Evolutionary conservation across 257 asterid species (phyloP), one percentile per base, ranked within the genome.

Genomic region (Perilla frutescens): DNA sequence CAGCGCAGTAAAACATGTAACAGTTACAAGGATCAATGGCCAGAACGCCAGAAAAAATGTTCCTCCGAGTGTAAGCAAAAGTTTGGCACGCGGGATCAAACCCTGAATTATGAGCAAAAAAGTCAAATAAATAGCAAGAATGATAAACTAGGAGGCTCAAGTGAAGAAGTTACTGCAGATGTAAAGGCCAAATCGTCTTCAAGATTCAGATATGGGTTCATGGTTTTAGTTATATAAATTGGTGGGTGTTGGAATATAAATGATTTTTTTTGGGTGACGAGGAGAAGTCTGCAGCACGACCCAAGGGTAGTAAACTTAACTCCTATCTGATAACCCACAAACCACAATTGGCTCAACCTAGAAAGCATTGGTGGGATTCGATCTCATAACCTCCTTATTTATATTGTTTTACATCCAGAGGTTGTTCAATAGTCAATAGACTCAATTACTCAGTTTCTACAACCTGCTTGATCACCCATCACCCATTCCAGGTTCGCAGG

Each of bases 11-110:
- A 82, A 83, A 45, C 82, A 78, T 67, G 89, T 90, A 79, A 87
- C 82, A 12, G 93, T 86, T 51, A 73, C 85, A 43, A 94, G 84
- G 71, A 94, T 91, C 91, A 94, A 77, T 0, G 96, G 98, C 97
- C 96, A 87, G 71, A 94, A 91, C 1, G 76, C 93, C 82, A 88
- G 83, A 80, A 94, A 91, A 80, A 91, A 91, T 15, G 98, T 88
- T 63, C 90, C 98, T 79, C 98, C 99, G 79, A 94, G 83, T n/a
- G 92, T 90, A 71, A 94, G 89, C 82, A 94, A 82, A 65, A 87
- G 76, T 80, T 84, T 91, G 60, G 86, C 99, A 62, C 99, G 91
- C 2, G 99, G 99, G 81, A 94, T 81, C 87, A 94, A 75, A 75
- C 99, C 99, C 98, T 91, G 84, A 62, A 75, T 63, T 20, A 61